Evolutionary conservation across 805 yeast genomes (phyloP).

Genomic region (Saccharomycopsis sp.): DNA sequence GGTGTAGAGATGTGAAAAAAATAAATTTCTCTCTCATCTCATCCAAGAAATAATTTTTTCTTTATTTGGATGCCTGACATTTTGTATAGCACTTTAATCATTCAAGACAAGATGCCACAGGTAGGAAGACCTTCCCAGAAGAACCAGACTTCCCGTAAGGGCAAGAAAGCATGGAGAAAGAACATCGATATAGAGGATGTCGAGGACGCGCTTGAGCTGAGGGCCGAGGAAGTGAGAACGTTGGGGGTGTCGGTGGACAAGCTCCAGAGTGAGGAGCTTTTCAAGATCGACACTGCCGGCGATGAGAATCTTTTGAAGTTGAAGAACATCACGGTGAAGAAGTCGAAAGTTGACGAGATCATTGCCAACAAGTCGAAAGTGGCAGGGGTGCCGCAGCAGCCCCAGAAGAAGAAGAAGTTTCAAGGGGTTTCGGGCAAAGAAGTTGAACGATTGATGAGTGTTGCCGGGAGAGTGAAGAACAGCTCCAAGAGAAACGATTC

Average conservation of each 20-base stretch:
- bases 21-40: too few species aligned
- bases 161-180: conserved; percentile 88
- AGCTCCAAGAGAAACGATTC: conserved; percentile 37
- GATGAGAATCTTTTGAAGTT: conserved; percentile 36
- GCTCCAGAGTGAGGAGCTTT: conserved; percentile 38
- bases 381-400: conserved; percentile 46
- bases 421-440: conserved; percentile 62
- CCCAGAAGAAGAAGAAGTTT: conserved; percentile 33
- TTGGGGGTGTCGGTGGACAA: conserved; percentile 38
- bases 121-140: conserved; percentile 47
- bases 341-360: conserved; percentile 58
- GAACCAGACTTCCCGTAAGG: conserved; percentile 78
- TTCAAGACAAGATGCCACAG: conserved; percentile 22
- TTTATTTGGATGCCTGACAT: too few species aligned
- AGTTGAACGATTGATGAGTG: conserved; percentile 53
- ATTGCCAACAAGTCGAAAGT: conserved; percentile 70
- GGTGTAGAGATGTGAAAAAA: too few species aligned
- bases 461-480: conserved; percentile 66
- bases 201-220: conserved; percentile 58
- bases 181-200: conserved; percentile 81
- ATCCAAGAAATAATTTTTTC: too few species aligned
- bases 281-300: conserved; percentile 61
- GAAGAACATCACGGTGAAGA: conserved; percentile 35
- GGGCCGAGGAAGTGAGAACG: conserved; percentile 50
- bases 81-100: too few species aligned